A percentile compares a stretch with the other conserved stretches of the same genome.
Conservation (phyloP, 768 basidiomycete genomes). For the Collybia mongolica region DNA sequence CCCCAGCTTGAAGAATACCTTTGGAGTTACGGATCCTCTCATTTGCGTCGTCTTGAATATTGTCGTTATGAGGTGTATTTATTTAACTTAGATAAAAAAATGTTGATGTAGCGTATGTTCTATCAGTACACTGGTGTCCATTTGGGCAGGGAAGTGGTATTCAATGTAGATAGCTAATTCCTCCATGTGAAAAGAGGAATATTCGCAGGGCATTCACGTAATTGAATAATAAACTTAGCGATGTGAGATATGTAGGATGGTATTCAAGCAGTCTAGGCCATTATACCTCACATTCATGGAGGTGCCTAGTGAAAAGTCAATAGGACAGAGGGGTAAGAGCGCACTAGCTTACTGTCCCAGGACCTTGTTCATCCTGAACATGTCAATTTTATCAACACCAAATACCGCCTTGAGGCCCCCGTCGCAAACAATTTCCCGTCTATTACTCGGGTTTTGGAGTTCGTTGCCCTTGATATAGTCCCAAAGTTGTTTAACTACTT, state of each 20-base stretch:
- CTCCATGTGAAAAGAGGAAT: not conserved
- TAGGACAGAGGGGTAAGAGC: not conserved
- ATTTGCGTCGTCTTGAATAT: too few species aligned
- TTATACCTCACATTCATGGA: conserved; percentile 31
- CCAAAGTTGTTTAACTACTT: conserved; percentile 91
- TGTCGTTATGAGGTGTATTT: too few species aligned
- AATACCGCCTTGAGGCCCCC: conserved; percentile 71
- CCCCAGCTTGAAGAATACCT: not conserved
- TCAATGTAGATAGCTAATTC: too few species aligned
- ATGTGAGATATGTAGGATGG: not conserved
- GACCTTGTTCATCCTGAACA: conserved; percentile 95
- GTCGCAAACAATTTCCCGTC: conserved; percentile 86
- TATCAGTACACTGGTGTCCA: too few species aligned
- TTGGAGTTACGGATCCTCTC: too few species aligned
- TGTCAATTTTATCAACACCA: conserved; percentile 77
- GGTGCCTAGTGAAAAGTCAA: conserved; percentile 25
- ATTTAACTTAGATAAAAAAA: too few species aligned
- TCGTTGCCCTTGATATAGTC: conserved; percentile 79
- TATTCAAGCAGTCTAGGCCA: not conserved
- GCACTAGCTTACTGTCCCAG: conserved; percentile 61
- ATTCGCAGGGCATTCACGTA: not conserved
- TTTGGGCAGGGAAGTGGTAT: too few species aligned
- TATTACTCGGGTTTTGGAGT: conserved; percentile 84
- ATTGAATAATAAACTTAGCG: conserved; percentile 2
- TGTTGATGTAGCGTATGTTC: too few species aligned